Conservation (phyloP, 129 eudicot genomes). For the Centaurea solstitialis region DNA sequence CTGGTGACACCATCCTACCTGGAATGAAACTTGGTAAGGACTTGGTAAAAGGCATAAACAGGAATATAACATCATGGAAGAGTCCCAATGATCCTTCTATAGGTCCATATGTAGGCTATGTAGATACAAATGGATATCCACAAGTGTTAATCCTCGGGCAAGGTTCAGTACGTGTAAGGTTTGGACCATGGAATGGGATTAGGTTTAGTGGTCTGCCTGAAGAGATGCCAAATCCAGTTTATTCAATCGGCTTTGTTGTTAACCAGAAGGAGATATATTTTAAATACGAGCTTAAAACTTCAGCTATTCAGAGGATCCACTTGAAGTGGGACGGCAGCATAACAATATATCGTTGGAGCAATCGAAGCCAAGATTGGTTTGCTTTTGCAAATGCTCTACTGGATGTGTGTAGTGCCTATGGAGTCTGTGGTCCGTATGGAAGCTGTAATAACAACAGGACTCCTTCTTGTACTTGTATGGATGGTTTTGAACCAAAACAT, state of each 20-base stretch:
- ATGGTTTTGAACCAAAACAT: constrained; percentile 30
- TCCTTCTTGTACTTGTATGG: constrained; percentile 26
- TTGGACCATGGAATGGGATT: constrained; percentile 43
- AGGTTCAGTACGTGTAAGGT: neutral
- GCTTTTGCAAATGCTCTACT: neutral
- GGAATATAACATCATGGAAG: neutral
- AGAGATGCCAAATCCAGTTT: constrained; percentile 2
- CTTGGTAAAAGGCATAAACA: neutral
- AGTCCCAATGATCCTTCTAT: neutral
- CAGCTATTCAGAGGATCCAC: neutral
- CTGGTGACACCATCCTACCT: neutral
- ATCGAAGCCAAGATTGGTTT: constrained; percentile 15
- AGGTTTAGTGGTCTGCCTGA: constrained; percentile 29
- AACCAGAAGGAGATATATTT: constrained; percentile 24
- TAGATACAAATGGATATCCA: neutral
- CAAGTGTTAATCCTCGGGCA: neutral
- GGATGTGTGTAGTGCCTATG: constrained; percentile 22
- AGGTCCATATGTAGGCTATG: neutral
- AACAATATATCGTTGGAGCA: neutral
- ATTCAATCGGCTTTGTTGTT: neutral
- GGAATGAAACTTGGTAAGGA: neutral
- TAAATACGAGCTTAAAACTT: neutral
- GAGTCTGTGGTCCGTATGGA: constrained; percentile 23
- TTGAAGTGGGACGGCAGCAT: constrained; percentile 7
- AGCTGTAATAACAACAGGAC: constrained; percentile 2